Conservation (phyloP, 805 yeast species). For the Pichia californica region DNA sequence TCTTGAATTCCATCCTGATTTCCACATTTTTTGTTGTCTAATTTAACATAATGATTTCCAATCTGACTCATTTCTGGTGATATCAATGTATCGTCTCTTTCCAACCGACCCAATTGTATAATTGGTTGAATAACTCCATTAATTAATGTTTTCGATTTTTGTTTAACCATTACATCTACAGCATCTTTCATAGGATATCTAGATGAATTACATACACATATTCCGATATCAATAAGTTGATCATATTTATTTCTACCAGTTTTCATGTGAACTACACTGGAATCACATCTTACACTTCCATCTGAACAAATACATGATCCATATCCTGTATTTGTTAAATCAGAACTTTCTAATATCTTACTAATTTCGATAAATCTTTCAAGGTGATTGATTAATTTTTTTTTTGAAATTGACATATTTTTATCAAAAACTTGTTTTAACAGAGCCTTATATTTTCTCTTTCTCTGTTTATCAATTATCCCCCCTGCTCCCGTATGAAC, state of each 20-base stretch:
- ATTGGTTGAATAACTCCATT: conserved; percentile 1
- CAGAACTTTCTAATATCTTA: neutral
- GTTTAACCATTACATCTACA: neutral
- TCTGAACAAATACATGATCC: conserved; percentile 3
- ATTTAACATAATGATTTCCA: too few species aligned
- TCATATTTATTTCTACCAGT: too few species aligned
- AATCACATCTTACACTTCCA: conserved; percentile 4
- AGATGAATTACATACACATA: conserved; percentile 1
- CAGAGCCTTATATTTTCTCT: too few species aligned
- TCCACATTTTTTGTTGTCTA: too few species aligned
- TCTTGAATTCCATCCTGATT: neutral
- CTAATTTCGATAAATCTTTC: neutral
- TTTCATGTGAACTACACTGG: neutral
- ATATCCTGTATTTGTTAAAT: conserved; percentile 3
- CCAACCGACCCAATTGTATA: neutral
- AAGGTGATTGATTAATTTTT: neutral
- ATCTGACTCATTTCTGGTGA: neutral
- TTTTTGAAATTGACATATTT: too few species aligned
- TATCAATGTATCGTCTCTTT: neutral
- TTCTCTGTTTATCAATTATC: too few species aligned
- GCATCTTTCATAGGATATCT: conserved; percentile 4
- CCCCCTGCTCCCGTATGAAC: too few species aligned
- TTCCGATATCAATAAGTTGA: neutral
- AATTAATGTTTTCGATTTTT: neutral
- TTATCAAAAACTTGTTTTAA: too few species aligned